A percentile compares a stretch with the other conserved stretches of the same genome.
Evolutionary conservation across 768 basidiomycete species (phyloP).

Genomic region (Tulasnella sp.): DNA sequence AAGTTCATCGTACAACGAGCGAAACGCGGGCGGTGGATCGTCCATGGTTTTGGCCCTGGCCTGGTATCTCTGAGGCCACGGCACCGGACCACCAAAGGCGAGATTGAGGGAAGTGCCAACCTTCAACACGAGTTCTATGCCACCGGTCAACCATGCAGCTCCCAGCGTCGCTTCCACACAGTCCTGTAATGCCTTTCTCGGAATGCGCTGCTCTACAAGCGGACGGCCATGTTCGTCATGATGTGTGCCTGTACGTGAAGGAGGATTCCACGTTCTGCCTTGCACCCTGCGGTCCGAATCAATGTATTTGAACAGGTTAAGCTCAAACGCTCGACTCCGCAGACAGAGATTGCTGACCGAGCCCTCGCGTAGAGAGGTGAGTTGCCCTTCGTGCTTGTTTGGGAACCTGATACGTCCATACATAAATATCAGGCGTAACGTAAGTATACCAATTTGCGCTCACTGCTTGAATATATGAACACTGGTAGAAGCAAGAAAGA

Average conservation of each 20-base stretch:
- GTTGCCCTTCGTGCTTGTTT: constrained; percentile 72
- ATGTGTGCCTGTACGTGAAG: constrained; percentile 33
- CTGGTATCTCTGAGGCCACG: constrained; percentile 55
- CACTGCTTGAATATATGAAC: constrained; percentile 67
- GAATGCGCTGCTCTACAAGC: constrained; percentile 39
- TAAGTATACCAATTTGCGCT: neutral
- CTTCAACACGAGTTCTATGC: constrained; percentile 55
- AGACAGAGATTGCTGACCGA: constrained; percentile 64
- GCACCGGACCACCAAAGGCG: constrained; percentile 57
- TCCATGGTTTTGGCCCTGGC: constrained; percentile 24
- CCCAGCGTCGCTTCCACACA: constrained; percentile 82
- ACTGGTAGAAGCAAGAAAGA: constrained; percentile 21
- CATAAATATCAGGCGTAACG: neutral
- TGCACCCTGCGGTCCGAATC: constrained; percentile 44
- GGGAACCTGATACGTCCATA: constrained; percentile 30
- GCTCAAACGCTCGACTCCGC: constrained; percentile 51
- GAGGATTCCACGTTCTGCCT: constrained; percentile 45
- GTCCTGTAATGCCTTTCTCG: constrained; percentile 68
- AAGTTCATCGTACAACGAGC: constrained; percentile 44
- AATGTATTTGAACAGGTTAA: constrained; percentile 52
- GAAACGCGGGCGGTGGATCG: neutral
- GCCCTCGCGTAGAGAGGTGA: constrained; percentile 51
- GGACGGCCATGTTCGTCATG: constrained; percentile 20
- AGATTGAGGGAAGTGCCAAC: constrained; percentile 56
- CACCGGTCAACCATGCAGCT: constrained; percentile 62